These are phyloP conservation scores for Aspergillus nidulans DNA, from an alignment of 495 filamentous ascomycete genomes.

Conservation along the genomic window DNA sequence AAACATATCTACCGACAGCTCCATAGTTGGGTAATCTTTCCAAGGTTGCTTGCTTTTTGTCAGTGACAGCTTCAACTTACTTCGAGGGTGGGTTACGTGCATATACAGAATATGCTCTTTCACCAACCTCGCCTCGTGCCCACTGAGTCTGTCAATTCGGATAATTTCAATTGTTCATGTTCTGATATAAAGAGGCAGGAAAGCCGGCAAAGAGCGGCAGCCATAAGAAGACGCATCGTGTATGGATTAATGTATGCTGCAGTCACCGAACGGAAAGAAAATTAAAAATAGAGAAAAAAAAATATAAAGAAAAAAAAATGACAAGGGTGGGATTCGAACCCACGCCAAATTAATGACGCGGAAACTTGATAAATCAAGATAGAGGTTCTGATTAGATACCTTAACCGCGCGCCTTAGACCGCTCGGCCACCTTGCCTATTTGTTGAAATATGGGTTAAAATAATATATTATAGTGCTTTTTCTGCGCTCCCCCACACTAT, in stretches of 20 bases:
- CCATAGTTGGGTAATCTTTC: neutral
- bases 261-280: neutral
- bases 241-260: too few species aligned
- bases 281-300: neutral
- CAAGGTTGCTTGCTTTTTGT: too few species aligned
- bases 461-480: neutral
- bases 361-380: conserved; percentile 12
- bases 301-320: conserved; percentile 19
- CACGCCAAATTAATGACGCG: conserved; percentile 37
- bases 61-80: too few species aligned
- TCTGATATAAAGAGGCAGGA: too few species aligned
- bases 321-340: conserved; percentile 54
- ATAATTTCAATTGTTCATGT: too few species aligned
- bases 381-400: conserved; percentile 11
- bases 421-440: conserved; percentile 16
- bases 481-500: too few species aligned
- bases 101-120: too few species aligned
- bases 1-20: neutral
- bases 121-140: too few species aligned
- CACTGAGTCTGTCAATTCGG: too few species aligned
- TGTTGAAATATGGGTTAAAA: neutral
- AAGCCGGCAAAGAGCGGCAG: too few species aligned
- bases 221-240: too few species aligned
- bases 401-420: conserved; percentile 19
- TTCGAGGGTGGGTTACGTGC: too few species aligned